These are phyloP conservation scores for Wallemia ichthyophaga DNA, from an alignment of 1,284 basidiomycete genomes.

Conservation along the genomic window DNA sequence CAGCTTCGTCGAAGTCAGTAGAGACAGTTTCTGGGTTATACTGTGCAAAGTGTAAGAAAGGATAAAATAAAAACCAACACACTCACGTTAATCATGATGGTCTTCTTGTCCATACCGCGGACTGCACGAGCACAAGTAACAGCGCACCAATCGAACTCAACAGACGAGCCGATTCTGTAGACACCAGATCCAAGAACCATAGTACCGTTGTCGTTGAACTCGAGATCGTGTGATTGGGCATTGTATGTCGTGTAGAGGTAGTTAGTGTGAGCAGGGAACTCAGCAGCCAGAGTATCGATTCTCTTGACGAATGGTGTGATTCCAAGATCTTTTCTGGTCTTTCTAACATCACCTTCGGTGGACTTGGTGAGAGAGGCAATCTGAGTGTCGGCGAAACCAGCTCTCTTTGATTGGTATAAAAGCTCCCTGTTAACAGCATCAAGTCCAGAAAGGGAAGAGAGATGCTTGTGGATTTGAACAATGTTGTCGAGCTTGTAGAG, in stretches of 20 bases:
- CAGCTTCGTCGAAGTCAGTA: conserved; percentile 97
- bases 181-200: conserved; percentile 99
- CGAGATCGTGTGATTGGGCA: conserved; percentile 77
- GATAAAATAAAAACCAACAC: neutral
- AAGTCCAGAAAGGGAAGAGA: conserved; percentile 37
- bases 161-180: conserved; percentile 88
- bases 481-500: conserved; percentile 97
- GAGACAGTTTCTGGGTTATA: conserved; percentile 99
- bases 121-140: conserved; percentile 86
- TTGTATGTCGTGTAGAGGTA: conserved; percentile 99
- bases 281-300: conserved; percentile 94
- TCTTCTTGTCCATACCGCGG: conserved; percentile 67
- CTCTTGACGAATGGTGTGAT: conserved; percentile 96
- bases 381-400: conserved; percentile 83
- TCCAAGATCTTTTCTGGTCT: conserved; percentile 50
- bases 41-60: neutral
- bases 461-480: conserved; percentile 43
- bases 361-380: conserved; percentile 44
- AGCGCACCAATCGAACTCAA: conserved; percentile 99
- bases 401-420: conserved; percentile 52
- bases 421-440: conserved; percentile 30
- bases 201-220: conserved; percentile 84
- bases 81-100: conserved; percentile 72
- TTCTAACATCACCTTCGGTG: conserved; percentile 48
- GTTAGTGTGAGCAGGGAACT: conserved; percentile 96